phyloP scores from a whole-genome alignment of 1,284 basidiomycete species.

The Cronartium ribicola region DNA sequence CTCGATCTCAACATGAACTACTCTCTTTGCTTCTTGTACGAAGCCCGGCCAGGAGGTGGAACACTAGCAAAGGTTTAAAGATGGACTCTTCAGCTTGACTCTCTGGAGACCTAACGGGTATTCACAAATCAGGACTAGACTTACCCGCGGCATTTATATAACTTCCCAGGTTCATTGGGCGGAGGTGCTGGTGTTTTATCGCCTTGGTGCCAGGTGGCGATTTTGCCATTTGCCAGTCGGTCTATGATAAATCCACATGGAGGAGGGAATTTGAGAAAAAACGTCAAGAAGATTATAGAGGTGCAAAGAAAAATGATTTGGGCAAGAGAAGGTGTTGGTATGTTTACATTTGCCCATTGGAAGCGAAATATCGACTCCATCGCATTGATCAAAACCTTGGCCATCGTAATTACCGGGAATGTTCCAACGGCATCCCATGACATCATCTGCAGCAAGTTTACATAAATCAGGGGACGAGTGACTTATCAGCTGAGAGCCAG shows the following conservation, averaged over 20 bases:
- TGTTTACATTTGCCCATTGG: conserved; percentile 41
- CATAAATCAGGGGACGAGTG: neutral
- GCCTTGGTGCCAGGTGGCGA: conserved; percentile 27
- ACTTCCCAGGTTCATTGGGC: conserved; percentile 18
- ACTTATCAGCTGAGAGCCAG: neutral
- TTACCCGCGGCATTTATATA: conserved; percentile 20
- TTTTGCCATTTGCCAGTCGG: conserved; percentile 14
- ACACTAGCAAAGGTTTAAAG: too few relatives aligned
- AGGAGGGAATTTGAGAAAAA: too few relatives aligned
- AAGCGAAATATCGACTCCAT: conserved; percentile 26
- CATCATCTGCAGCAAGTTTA: conserved; percentile 13
- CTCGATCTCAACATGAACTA: too few relatives aligned
- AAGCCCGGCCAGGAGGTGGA: too few relatives aligned
- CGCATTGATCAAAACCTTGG: conserved; percentile 24
- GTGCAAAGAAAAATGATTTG: neutral
- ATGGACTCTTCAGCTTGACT: too few relatives aligned
- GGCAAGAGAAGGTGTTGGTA: neutral
- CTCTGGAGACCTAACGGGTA: too few relatives aligned
- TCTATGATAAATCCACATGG: neutral
- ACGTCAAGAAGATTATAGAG: neutral
- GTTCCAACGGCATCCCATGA: conserved; percentile 40
- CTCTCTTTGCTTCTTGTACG: too few relatives aligned
- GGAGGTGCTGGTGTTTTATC: conserved; percentile 5
- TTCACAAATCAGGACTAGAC: neutral
- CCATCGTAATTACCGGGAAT: conserved; percentile 40